A percentile compares a stretch with the other conserved stretches of the same genome.
These are phyloP conservation scores for Chaetoceros muelleri DNA, from an alignment of 108 stramenopile species.

Conservation along the genomic window DNA sequence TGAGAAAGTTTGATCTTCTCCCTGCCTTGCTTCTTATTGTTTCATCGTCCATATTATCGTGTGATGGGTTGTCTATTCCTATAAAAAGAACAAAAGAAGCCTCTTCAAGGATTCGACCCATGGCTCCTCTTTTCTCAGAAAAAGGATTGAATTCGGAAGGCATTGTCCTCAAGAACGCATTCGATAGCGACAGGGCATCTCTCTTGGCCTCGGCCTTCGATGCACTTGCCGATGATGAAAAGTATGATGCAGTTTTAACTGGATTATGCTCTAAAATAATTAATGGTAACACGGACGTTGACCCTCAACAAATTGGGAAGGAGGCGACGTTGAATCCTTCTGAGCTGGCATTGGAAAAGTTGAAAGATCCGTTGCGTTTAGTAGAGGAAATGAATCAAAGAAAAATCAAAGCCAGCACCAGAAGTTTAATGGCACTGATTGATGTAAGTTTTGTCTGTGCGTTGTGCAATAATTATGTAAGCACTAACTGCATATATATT, in stretches of 20 bases:
- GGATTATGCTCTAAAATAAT: slow-evolving; percentile 78
- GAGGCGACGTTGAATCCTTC: not conserved
- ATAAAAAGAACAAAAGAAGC: too few relatives aligned
- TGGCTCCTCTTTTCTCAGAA: too few relatives aligned
- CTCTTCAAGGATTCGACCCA: too few relatives aligned
- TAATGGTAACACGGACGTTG: slow-evolving; percentile 29
- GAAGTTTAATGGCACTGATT: slow-evolving; percentile 66
- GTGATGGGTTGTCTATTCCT: too few relatives aligned
- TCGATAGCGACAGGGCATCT: slow-evolving; percentile 5
- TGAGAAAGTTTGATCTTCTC: too few relatives aligned
- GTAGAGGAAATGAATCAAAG: slow-evolving; percentile 74
- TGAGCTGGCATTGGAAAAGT: slow-evolving; percentile 6
- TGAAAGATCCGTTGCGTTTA: slow-evolving; percentile 64
- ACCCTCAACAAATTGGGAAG: not conserved
- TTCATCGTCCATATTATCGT: too few relatives aligned
- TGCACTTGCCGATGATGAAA: slow-evolving; percentile 50
- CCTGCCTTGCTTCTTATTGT: too few relatives aligned
- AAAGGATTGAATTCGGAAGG: not conserved
- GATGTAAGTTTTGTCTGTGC: slow-evolving; percentile 71
- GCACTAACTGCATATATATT: not conserved
- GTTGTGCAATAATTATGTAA: not conserved
- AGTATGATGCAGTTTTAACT: slow-evolving; percentile 81
- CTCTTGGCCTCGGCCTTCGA: slow-evolving; percentile 63
- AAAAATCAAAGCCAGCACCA: slow-evolving; percentile 40
- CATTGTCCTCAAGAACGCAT: not conserved